These are phyloP conservation scores for Yarrowia sp. DNA, from an alignment of 805 yeast species.

Conservation along the genomic window DNA sequence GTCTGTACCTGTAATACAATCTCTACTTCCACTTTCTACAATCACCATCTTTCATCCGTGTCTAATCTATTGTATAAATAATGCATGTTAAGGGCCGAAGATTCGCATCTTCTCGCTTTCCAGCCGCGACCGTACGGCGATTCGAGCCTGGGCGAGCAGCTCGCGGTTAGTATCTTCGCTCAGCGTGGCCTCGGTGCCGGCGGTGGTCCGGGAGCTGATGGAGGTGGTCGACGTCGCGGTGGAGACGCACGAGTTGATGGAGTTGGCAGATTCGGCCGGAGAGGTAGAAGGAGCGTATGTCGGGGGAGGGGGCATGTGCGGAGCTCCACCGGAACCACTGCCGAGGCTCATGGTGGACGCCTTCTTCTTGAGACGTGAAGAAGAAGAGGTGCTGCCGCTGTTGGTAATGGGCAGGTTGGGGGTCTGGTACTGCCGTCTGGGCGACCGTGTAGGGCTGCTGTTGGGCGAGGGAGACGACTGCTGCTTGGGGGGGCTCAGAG, in stretches of 20 bases:
- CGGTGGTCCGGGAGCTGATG: slow-evolving; percentile 13
- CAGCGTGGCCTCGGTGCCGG: slow-evolving; percentile 31
- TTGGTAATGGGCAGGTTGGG: slow-evolving; percentile 35
- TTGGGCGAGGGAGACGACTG: slow-evolving; percentile 13
- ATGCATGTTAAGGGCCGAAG: slow-evolving; percentile 38
- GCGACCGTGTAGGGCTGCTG: slow-evolving; percentile 5
- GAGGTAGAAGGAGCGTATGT: slow-evolving; percentile 32
- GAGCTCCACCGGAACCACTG: not conserved
- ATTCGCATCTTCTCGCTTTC: slow-evolving; percentile 42
- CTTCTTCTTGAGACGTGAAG: slow-evolving; percentile 32
- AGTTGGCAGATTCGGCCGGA: slow-evolving; percentile 34
- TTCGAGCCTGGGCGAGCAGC: slow-evolving; percentile 44
- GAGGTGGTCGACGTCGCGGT: slow-evolving; percentile 26
- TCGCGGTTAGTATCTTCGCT: slow-evolving; percentile 42
- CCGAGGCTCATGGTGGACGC: slow-evolving; percentile 12
- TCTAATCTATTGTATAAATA: slow-evolving; percentile 24
- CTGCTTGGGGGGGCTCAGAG: slow-evolving; percentile 37
- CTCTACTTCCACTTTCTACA: no score
- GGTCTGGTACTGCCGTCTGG: slow-evolving; percentile 32
- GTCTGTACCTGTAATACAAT: no score
- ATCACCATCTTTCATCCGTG: not conserved
- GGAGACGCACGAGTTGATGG: slow-evolving; percentile 34
- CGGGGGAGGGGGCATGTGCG: slow-evolving; percentile 9
- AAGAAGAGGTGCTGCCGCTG: slow-evolving; percentile 1
- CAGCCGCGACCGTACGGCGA: slow-evolving; percentile 44